Base-by-base conservation (phyloP, 2,329 filamentous ascomycete species). In the Xylariaceae sp. region DNA sequence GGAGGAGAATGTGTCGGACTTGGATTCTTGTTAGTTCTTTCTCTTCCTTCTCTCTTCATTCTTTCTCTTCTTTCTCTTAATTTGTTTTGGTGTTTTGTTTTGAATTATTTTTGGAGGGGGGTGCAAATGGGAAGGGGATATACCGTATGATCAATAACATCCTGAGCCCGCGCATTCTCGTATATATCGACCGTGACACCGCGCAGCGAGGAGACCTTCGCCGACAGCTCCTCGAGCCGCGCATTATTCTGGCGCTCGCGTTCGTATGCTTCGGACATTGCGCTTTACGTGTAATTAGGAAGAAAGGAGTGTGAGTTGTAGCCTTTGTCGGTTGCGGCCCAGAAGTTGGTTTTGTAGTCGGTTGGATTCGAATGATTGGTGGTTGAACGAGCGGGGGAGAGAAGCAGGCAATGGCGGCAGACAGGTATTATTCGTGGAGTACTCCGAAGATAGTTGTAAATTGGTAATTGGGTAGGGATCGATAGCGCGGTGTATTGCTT, bases 111-210 rank as follows among this genome's bases (percentile, higher is more conserved):
- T 2, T 9, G 18, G 11, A 3, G 30, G 15, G 11, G 13, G 45
- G 44, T 10, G 17, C 17, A 18, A 37, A 44, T 23, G 47, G 47
- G 17, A 9, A 7, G 37, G 37, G 17, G 18, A 77, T 85, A 60
- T 81, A 95, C 90, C 45, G 90, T 93, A 70, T 85, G 87, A 75
- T 99, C 91, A 66, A 99, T 89, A 64, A 96, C 84, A 66, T 89
- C 85, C 69, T 97, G 93, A 68, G 90, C 85, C 60, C 91, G 86
- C 53, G 94, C 94, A 73, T 94, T 92, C 77, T 97, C 92, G 82
- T 97, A 97, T 71, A 99, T 99, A 78, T 99, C 92, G 65, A 97
- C 86, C 48, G 94, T 99, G 54, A 99, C 91, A 74, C 89, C 90
- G 71, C 93, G 91, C 64, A 99, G 84, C 55, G 92, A 91, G 15